Conservation (phyloP, 2,329 filamentous ascomycete genomes). For the Epichloe glyceriae region DNA sequence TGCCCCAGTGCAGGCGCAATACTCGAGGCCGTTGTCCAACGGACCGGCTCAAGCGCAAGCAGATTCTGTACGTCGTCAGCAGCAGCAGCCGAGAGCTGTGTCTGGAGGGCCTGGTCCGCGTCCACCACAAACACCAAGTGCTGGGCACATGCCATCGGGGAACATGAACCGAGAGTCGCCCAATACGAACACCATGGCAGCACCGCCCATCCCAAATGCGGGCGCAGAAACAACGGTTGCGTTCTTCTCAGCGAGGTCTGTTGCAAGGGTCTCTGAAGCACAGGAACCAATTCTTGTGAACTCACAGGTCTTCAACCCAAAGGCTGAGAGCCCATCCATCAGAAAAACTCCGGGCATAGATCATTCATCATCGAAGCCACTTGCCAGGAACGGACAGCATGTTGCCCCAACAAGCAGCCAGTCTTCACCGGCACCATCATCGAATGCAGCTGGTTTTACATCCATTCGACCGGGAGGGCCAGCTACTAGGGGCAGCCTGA, state of each 20-base stretch:
- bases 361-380: slow-evolving; percentile 61
- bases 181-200: slow-evolving; percentile 18
- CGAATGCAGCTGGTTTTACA: slow-evolving; percentile 16
- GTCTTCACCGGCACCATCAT: slow-evolving; percentile 9
- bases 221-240: slow-evolving; percentile 2
- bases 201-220: slow-evolving; percentile 31
- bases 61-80: slow-evolving; percentile 5
- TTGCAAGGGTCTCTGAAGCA: slow-evolving; percentile 22
- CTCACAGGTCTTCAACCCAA: slow-evolving; percentile 53
- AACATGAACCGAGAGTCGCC: slow-evolving; percentile 11
- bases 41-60: slow-evolving; percentile 10
- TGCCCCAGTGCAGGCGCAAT: slow-evolving; percentile 10
- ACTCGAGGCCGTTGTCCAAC: slow-evolving; percentile 10
- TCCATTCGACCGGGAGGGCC: slow-evolving; percentile 17
- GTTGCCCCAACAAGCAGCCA: slow-evolving; percentile 28
- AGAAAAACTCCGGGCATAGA: slow-evolving; percentile 81
- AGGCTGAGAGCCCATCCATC: slow-evolving; percentile 70
- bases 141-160: slow-evolving; percentile 13
- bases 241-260: slow-evolving; percentile 7
- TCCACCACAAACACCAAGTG: slow-evolving; percentile 22
- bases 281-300: slow-evolving; percentile 13
- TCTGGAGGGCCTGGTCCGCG: slow-evolving; percentile 10
- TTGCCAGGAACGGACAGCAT: slow-evolving; percentile 45
- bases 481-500: slow-evolving; percentile 25
- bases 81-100: slow-evolving; percentile 7